Percentiles rank a stretch among this genome's conserved stretches.
These are phyloP conservation scores for Fusarium siculi DNA, from an alignment of 2,329 filamentous ascomycete genomes.

Conservation along the genomic window DNA sequence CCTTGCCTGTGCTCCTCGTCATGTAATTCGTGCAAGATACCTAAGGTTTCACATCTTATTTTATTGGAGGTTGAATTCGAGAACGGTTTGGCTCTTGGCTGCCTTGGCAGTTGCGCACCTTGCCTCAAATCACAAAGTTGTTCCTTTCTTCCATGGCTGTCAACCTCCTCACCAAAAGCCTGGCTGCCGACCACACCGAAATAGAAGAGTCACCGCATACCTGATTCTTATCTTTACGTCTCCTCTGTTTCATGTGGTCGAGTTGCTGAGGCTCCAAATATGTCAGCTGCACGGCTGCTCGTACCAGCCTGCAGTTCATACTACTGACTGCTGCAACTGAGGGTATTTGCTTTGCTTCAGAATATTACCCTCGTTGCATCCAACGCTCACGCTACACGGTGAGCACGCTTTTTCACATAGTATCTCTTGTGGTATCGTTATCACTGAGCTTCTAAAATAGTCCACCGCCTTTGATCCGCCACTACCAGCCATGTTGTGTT, in stretches of 20 bases:
- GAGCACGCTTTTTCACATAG: background rate
- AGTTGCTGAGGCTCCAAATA: background rate
- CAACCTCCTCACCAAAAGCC: background rate
- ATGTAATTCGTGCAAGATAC: background rate
- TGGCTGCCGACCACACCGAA: background rate
- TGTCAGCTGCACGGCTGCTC: background rate
- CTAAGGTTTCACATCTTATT: background rate
- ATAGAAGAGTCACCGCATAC: background rate
- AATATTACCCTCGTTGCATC: background rate
- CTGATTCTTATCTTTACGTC: background rate
- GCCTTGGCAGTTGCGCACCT: background rate
- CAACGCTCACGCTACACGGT: background rate
- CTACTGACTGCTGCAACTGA: background rate
- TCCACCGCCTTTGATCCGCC: background rate
- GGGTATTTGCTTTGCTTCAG: background rate
- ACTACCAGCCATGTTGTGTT: background rate
- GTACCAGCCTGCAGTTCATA: background rate
- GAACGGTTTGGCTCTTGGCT: background rate
- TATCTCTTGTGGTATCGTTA: conserved; percentile 9
- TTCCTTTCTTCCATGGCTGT: background rate
- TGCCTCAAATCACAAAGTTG: background rate
- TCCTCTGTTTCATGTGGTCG: background rate
- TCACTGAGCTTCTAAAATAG: conserved; percentile 5
- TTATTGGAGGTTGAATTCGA: background rate
- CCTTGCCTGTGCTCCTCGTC: background rate